These are phyloP conservation scores for Candolleomyces eurysporus DNA, from an alignment of 768 basidiomycete genomes.

Conservation along the genomic window DNA sequence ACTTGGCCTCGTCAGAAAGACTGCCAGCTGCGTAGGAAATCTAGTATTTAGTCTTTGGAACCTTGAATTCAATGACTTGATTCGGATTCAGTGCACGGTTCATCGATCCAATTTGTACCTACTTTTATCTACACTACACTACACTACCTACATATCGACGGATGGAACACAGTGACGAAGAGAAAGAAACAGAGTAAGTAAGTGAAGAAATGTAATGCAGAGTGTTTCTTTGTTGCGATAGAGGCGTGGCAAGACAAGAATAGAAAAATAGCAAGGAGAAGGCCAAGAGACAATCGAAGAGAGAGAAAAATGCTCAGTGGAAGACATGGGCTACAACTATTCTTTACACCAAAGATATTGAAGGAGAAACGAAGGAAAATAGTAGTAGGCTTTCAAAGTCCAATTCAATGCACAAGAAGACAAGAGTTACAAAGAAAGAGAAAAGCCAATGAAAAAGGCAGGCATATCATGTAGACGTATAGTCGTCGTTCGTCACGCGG, in stretches of 20 bases:
- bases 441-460: neutral
- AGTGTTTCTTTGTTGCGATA: neutral
- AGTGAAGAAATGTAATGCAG: neutral
- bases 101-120: no score
- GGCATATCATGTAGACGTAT: neutral
- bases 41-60: no score
- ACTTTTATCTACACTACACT: no score
- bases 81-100: no score
- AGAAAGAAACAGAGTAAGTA: neutral
- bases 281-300: neutral
- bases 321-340: neutral
- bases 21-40: no score
- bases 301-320: neutral
- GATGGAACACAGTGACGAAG: neutral
- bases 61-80: no score
- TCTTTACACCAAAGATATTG: neutral
- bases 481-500: neutral
- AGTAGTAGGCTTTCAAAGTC: neutral
- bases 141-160: no score
- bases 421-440: neutral
- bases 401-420: neutral
- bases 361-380: neutral
- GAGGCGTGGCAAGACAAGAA: neutral
- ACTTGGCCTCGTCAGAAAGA: no score
- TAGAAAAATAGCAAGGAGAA: neutral